Percentiles rank a stretch among this genome's conserved stretches.
Conservation (phyloP, 2,329 filamentous ascomycete genomes). For the Nemania diffusa region DNA sequence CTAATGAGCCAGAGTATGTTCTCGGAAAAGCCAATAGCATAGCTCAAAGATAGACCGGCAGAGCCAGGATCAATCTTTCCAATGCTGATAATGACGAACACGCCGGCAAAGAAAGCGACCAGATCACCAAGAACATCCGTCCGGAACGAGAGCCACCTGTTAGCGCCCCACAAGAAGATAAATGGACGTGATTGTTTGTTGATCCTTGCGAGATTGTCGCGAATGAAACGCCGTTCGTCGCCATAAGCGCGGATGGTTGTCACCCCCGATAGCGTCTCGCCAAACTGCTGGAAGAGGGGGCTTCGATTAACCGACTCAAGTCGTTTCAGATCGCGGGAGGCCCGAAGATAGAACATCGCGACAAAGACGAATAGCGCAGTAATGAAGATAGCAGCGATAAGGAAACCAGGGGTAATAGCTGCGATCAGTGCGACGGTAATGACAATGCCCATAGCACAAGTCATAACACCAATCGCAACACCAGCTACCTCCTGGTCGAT, state of each 20-base stretch:
- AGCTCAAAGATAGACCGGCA: constrained; percentile 92
- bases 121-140: constrained; percentile 91
- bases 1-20: constrained; percentile 97
- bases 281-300: constrained; percentile 96
- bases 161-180: constrained; percentile 95
- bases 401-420: constrained; percentile 87
- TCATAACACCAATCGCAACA: constrained; percentile 80
- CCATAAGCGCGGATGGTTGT: constrained; percentile 97
- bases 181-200: constrained; percentile 93
- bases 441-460: constrained; percentile 72
- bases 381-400: constrained; percentile 88
- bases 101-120: constrained; percentile 92
- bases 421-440: constrained; percentile 91
- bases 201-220: constrained; percentile 87
- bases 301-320: constrained; percentile 94
- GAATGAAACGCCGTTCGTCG: constrained; percentile 90
- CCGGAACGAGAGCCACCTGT: constrained; percentile 94
- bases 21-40: constrained; percentile 96
- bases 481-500: constrained; percentile 96
- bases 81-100: constrained; percentile 86
- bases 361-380: constrained; percentile 83
- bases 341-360: constrained; percentile 86
- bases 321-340: constrained; percentile 94
- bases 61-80: constrained; percentile 88
- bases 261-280: constrained; percentile 92